These are phyloP conservation scores for Oryza punctata DNA, from an alignment of 176 grass and related monocot species.

Conservation along the genomic window DNA sequence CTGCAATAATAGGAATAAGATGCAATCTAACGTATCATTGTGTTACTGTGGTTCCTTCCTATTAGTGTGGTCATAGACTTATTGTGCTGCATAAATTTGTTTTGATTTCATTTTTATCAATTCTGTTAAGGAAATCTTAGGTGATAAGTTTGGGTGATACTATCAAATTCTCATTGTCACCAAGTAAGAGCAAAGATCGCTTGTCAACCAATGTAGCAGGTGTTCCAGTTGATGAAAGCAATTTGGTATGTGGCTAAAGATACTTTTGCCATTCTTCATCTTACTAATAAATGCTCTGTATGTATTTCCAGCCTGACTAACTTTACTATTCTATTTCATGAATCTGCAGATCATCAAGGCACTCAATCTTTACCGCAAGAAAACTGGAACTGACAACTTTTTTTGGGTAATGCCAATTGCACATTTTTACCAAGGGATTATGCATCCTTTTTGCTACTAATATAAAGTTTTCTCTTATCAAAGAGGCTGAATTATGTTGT, in stretches of 20 bases:
- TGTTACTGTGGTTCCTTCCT: neutral
- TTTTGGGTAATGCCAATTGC: slow-evolving; percentile 71
- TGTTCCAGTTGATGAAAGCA: slow-evolving; percentile 90
- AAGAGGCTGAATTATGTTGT: neutral
- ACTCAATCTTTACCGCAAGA: slow-evolving; percentile 91
- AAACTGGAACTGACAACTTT: slow-evolving; percentile 89
- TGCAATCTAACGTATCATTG: neutral
- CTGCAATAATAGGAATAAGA: neutral
- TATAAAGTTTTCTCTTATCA: neutral
- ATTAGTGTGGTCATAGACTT: neutral
- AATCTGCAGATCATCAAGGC: slow-evolving; percentile 86
- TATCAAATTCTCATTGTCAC: slow-evolving; percentile 95
- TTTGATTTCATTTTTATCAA: slow-evolving; percentile 3
- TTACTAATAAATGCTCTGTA: slow-evolving; percentile 9
- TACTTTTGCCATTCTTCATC: neutral
- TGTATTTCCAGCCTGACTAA: slow-evolving; percentile 8
- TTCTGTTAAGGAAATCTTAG: slow-evolving; percentile 47
- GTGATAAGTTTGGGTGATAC: slow-evolving; percentile 98
- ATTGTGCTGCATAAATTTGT: neutral
- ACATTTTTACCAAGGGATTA: slow-evolving; percentile 15
- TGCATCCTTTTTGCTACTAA: neutral
- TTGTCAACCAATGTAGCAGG: slow-evolving; percentile 87
- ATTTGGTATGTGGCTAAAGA: slow-evolving; percentile 61
- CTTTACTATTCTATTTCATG: slow-evolving; percentile 37
- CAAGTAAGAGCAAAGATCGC: slow-evolving; percentile 84